Conservation (phyloP, 768 basidiomycete genomes). For the Rhodocollybia butyracea region DNA sequence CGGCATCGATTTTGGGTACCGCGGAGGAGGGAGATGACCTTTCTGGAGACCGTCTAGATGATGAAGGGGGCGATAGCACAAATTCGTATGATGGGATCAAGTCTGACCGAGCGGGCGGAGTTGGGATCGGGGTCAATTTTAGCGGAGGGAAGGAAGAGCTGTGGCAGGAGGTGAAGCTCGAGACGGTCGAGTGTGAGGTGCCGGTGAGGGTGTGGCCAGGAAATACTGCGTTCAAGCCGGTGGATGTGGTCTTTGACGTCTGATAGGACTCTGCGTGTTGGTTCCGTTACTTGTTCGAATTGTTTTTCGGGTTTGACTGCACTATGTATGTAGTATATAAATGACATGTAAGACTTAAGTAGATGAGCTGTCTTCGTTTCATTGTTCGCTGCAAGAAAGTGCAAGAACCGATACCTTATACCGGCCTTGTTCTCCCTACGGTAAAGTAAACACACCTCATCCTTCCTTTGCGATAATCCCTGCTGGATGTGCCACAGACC, state of each 20-base stretch:
- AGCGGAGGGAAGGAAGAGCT: slow-evolving; percentile 50
- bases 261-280: slow-evolving; percentile 20
- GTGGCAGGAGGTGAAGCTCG: slow-evolving; percentile 67
- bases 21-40: slow-evolving; percentile 48
- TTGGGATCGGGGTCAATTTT: slow-evolving; percentile 49
- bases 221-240: slow-evolving; percentile 81
- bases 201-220: slow-evolving; percentile 87
- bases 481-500: no score
- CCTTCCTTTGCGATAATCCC: no score
- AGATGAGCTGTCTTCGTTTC: no score
- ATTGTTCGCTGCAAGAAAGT: no score
- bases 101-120: slow-evolving; percentile 43
- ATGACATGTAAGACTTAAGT: no score
- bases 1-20: slow-evolving; percentile 33
- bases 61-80: slow-evolving; percentile 23
- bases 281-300: no score
- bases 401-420: no score
- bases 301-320: no score
- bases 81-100: slow-evolving; percentile 47
- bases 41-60: slow-evolving; percentile 37
- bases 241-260: slow-evolving; percentile 77
- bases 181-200: slow-evolving; percentile 94
- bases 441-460: no score
- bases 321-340: no score
- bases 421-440: no score